Percentiles rank a stretch among this genome's conserved stretches.
Conservation (phyloP, 2,329 filamentous ascomycete genomes). For the Calonectria pteridis region DNA sequence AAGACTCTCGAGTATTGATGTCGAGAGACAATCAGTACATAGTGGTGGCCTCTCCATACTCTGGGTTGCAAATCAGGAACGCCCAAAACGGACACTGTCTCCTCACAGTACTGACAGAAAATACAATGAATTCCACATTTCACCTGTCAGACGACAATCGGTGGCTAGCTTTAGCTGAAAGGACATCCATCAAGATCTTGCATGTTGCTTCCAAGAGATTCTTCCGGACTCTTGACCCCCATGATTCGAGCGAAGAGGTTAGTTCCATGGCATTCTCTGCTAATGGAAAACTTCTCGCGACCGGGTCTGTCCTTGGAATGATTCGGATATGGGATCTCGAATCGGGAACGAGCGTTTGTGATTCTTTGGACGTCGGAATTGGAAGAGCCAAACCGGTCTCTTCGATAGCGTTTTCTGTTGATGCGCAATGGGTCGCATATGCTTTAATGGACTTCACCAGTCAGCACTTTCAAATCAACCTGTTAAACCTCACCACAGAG, state of each 20-base stretch:
- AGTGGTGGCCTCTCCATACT: neutral
- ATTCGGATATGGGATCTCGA: neutral
- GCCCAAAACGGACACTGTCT: neutral
- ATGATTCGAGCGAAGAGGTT: neutral
- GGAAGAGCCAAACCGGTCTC: neutral
- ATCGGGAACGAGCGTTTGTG: neutral
- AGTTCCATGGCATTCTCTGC: neutral
- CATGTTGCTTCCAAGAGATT: neutral
- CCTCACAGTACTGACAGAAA: neutral
- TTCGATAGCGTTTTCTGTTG: neutral
- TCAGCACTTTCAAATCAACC: neutral
- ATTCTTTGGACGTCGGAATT: neutral
- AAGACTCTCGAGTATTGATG: neutral
- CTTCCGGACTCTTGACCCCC: neutral
- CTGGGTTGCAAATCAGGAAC: neutral
- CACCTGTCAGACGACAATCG: neutral
- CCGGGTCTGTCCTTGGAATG: neutral
- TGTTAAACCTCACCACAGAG: neutral
- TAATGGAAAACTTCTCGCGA: neutral
- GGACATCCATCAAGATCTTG: neutral
- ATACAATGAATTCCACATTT: no score
- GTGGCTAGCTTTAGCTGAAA: neutral
- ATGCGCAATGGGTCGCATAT: neutral
- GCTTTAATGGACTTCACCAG: neutral
- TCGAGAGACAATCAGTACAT: neutral